Evolutionary conservation across 129 eudicot species (phyloP).

Genomic region (Flaveria ramosissima): DNA sequence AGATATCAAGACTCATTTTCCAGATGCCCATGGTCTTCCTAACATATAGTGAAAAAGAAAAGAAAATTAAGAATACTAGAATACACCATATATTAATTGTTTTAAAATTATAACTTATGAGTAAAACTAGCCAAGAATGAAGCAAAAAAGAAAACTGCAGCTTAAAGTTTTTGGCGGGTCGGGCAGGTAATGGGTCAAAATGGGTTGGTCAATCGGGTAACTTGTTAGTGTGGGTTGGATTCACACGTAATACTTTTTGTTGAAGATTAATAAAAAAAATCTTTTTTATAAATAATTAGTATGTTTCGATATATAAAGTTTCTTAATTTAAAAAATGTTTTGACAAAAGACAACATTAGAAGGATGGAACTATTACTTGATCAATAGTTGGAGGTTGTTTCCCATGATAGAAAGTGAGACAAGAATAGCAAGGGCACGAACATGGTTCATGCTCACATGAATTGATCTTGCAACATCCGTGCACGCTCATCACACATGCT

Average conservation of each 20-base stretch:
- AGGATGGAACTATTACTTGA: conserved; percentile 49
- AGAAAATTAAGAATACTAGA: background rate
- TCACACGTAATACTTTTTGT: background rate
- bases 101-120: background rate
- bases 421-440: conserved; percentile 79
- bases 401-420: conserved; percentile 83
- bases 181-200: background rate
- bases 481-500: conserved; percentile 97
- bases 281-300: background rate
- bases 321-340: background rate
- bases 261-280: background rate
- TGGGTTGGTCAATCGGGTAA: background rate
- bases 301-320: background rate
- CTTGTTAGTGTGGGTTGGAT: background rate
- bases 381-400: conserved; percentile 82
- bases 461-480: conserved; percentile 93
- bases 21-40: conserved; percentile 97
- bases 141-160: too few relatives aligned
- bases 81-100: background rate
- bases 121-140: background rate
- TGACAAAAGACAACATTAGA: background rate
- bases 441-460: conserved; percentile 97
- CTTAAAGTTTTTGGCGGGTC: too few relatives aligned
- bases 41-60: conserved; percentile 6
- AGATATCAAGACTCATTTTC: conserved; percentile 81